Evolutionary conservation across 345 rosid genomes (phyloP), one percentile per base, ranked within the genome.

Genomic region (Salix exigua): DNA sequence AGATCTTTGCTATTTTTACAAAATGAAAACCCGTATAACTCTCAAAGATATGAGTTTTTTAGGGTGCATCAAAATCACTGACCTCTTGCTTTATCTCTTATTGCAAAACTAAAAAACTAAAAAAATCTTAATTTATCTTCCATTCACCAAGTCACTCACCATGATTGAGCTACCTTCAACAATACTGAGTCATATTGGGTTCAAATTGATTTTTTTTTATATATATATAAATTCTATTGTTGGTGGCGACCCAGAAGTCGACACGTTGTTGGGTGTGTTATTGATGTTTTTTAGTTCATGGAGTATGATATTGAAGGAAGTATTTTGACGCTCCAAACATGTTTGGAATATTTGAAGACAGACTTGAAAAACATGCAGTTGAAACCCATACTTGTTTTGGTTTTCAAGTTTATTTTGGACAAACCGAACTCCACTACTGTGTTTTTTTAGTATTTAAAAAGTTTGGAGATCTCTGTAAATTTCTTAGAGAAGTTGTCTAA

Each of bases 301-400:
- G 93, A 90, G 70, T 73, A 58, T 87, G 99, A 93, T 69, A 72
- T 82, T 50, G 93, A 87, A 83, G 91, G 83, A 73, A 76, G 89
- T 83, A 71, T 88, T 80, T 68, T 87, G 75, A 82, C 89, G 77
- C 87, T 93, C 66, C 87, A 87, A 74, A 84, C 88, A 55, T 91
- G 92, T 85, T 77, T 93, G 72, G 96, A 84, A 53, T 80, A 77
- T 80, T 79, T 95, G 77, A 82, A 77, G 83, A 75, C 82, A 28
- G 93, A 85, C 58, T 46, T 73, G 37, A 82, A 50, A 75, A 83
- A 85, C 78, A 76, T 35, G 55, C 90, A 85, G 77, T 83, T 83
- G 70, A 89, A 88, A 76, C 83, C 80, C 69, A 82, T 87, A 51
- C 66, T 93, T 21, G 83, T 85, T 62, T 80, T 87, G 11, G 73